Evolutionary conservation across 2,329 filamentous ascomycete species (phyloP).

Genomic region (Aspergillus quadrilineatus): DNA sequence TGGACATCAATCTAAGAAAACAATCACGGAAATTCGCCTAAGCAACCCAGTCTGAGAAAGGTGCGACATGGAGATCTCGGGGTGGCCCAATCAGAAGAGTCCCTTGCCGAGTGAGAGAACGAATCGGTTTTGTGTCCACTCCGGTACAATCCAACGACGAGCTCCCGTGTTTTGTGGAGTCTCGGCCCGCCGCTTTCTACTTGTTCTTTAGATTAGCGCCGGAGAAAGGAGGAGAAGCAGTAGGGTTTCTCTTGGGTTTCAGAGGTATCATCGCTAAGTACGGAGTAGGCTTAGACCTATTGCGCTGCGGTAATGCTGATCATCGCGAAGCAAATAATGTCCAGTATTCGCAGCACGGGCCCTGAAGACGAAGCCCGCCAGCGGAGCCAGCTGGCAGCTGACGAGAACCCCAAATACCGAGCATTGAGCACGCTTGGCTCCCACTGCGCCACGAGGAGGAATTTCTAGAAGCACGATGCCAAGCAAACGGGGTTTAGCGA

Average conservation of each 20-base stretch:
- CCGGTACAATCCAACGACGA: background rate
- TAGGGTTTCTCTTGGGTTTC: constrained; percentile 5
- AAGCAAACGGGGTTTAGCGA: background rate
- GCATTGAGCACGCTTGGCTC: background rate
- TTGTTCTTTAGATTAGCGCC: background rate
- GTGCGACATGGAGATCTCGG: constrained; percentile 26
- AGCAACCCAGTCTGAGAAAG: constrained; percentile 39
- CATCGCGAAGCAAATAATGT: background rate
- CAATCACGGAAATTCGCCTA: constrained; percentile 32
- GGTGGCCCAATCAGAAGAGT: constrained; percentile 33
- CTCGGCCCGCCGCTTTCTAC: constrained; percentile 1
- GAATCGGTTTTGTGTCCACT: background rate
- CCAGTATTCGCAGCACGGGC: constrained; percentile 1
- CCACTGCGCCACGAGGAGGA: background rate
- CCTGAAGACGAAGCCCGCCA: background rate
- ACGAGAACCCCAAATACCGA: background rate
- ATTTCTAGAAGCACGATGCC: constrained; percentile 4
- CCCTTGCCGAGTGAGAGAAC: constrained; percentile 31
- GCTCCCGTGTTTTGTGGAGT: constrained; percentile 8
- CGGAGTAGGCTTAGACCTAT: background rate
- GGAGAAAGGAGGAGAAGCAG: background rate
- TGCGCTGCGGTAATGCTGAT: background rate
- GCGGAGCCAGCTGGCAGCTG: background rate
- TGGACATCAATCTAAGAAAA: constrained; percentile 11
- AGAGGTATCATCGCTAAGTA: background rate